Conservation (phyloP, 2,329 filamentous ascomycete genomes). For the Fusarium subtropicale region DNA sequence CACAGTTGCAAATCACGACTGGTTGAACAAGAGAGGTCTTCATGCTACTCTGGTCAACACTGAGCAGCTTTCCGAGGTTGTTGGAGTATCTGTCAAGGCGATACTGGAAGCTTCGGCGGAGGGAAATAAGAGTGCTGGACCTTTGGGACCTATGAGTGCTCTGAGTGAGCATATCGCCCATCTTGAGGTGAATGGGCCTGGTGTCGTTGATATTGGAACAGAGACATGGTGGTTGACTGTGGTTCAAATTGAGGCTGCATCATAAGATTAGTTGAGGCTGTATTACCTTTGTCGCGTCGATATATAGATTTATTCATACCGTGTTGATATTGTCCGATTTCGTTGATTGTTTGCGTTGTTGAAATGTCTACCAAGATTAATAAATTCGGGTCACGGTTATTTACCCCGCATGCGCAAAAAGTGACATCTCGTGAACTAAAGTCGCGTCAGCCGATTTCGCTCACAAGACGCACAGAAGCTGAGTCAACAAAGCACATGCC, state of each 20-base stretch:
- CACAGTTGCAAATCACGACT: conserved; percentile 57
- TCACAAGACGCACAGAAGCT: conserved; percentile 25
- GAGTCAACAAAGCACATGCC: conserved; percentile 1
- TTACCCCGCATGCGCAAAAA: conserved; percentile 29
- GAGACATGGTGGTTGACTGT: conserved; percentile 55
- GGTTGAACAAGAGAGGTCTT: conserved; percentile 56
- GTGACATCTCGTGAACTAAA: conserved; percentile 23
- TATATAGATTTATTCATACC: too few species aligned
- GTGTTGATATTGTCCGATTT: not conserved
- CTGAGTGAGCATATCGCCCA: conserved; percentile 47
- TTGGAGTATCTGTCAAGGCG: conserved; percentile 50
- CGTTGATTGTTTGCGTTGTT: not conserved
- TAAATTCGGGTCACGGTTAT: conserved; percentile 14
- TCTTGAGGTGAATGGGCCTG: conserved; percentile 46
- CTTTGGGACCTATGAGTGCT: conserved; percentile 39
- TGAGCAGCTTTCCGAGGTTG: conserved; percentile 45
- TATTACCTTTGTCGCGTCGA: not conserved
- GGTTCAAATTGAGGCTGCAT: conserved; percentile 12
- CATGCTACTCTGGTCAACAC: conserved; percentile 54
- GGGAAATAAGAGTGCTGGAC: conserved; percentile 31
- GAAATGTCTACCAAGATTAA: conserved; percentile 1
- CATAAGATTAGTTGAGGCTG: not conserved
- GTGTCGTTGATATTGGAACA: conserved; percentile 42
- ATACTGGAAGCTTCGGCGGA: conserved; percentile 55
- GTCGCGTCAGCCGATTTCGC: conserved; percentile 26